A percentile compares a stretch with the other conserved stretches of the same genome.
Evolutionary conservation across 768 basidiomycete genomes (phyloP).

Genomic region (Tephrocybe sp.): DNA sequence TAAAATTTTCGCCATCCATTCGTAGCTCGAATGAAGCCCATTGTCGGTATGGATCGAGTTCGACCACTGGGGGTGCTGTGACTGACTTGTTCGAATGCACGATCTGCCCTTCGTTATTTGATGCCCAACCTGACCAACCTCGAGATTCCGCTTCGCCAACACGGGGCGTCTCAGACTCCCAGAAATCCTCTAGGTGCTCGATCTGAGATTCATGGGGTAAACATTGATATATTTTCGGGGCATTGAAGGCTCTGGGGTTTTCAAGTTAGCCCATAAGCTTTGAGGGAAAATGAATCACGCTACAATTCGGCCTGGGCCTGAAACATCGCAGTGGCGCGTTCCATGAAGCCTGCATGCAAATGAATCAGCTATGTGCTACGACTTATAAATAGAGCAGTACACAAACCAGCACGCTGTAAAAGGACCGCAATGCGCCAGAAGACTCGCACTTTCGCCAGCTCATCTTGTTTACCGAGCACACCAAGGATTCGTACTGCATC

Average conservation of each 20-base stretch:
- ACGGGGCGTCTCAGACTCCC: conserved; percentile 83
- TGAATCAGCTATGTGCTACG: conserved; percentile 8
- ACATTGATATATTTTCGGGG: conserved; percentile 43
- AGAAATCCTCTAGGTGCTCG: conserved; percentile 70
- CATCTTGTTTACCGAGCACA: conserved; percentile 42
- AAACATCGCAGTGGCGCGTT: conserved; percentile 74
- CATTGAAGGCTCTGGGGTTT: conserved; percentile 50
- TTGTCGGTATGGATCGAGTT: conserved; percentile 61
- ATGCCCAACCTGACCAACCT: conserved; percentile 70
- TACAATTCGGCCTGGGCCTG: conserved; percentile 86
- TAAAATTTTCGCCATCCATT: conserved; percentile 37
- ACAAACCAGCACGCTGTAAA: conserved; percentile 63
- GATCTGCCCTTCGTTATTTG: conserved; percentile 36
- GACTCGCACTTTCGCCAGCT: conserved; percentile 53
- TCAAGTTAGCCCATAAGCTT: conserved; percentile 2
- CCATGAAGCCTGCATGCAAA: conserved; percentile 54
- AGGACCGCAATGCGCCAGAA: conserved; percentile 70
- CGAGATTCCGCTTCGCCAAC: conserved; percentile 61
- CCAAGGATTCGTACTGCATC: conserved; percentile 47
- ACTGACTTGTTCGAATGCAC: conserved; percentile 9
- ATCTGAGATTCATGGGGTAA: conserved; percentile 47
- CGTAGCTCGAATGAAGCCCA: conserved; percentile 62
- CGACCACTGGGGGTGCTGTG: conserved; percentile 10
- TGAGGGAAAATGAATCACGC: conserved; percentile 17
- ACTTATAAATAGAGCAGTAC: neutral